Base-by-base conservation (phyloP, 2,329 filamentous ascomycete species). In the Colletotrichum orchidophilum region DNA sequence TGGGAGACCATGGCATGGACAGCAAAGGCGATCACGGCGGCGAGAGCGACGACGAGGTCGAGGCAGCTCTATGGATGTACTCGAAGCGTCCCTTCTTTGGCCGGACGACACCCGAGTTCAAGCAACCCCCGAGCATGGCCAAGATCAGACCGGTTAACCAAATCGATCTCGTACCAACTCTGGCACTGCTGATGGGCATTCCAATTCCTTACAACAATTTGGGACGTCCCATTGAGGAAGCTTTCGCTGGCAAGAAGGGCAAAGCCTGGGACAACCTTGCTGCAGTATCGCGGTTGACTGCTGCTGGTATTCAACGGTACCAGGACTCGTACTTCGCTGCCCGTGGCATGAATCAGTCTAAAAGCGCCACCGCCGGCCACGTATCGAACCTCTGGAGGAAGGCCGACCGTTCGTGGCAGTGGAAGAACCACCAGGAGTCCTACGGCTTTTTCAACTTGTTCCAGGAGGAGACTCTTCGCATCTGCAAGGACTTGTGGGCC, bases 1-100 rank as follows among this genome's bases (percentile, higher is more conserved):
- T 99, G 94, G 96, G 96, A n/a, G 96, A 99, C 79, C 96, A 99
- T 78, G 96, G 96, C 12, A 99, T 99, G 96, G 96, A 99, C 80
- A 86, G 89, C 72, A 98, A 99, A 83, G 96, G 96, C 21, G 96
- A 99, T 75, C 96, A 99, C 78, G 96, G 96, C n/a, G 96, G 96
- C 65, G 96, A 99, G 84, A 98, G 96, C 35, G 94, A 98, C 75
- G 95, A 98, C 74, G 96, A 99, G 80, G 90, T 99, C 7, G 91
- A 99, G 81, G 95, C 96, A 66, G 95, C 96, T 2, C 82, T 99
- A 57, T 99, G 96, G 96, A 97, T 99, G 95, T 99, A 98, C 80
- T 97, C 96, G 1, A 97, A 95, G 81, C 92, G 90, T 75, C 91
- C 91, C 0, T 81, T 94, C 11, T 99, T 99, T 80, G 96, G 96